A percentile compares a stretch with the other conserved stretches of the same genome.
Conservation (phyloP, 176 grass and related monocot genomes). For the Alopecurus myosuroides region DNA sequence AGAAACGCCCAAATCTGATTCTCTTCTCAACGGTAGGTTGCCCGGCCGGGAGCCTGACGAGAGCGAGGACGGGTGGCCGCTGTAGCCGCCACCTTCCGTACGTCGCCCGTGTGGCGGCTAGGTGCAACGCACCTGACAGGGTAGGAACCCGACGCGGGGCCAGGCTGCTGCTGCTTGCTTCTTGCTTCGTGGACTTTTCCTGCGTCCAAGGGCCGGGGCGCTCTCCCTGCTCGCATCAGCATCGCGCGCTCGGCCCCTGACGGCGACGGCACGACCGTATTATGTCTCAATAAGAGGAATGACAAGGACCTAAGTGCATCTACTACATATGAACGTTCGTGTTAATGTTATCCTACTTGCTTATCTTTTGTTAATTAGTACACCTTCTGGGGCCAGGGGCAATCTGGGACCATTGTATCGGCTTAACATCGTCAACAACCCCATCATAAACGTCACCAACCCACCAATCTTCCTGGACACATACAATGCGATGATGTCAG, state of each 20-base stretch:
- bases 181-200: conserved; percentile 7
- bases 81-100: background rate
- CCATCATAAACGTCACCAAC: background rate
- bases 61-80: background rate
- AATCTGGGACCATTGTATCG: background rate
- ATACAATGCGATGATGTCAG: no score
- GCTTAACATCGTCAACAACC: background rate
- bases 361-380: background rate
- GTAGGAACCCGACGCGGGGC: background rate
- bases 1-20: background rate
- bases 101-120: background rate
- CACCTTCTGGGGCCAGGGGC: background rate
- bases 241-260: background rate
- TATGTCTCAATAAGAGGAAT: background rate
- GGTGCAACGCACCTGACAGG: background rate
- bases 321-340: background rate
- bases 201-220: conserved; percentile 8
- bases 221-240: no score
- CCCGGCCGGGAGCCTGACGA: background rate
- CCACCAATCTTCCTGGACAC: background rate
- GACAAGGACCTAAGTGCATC: background rate
- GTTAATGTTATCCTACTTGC: background rate
- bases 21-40: background rate
- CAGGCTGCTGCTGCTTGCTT: background rate
- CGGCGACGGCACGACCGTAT: no score